These are phyloP conservation scores for Trichosanthes cucumerina DNA, from an alignment of 306 rosid species.

Conservation along the genomic window DNA sequence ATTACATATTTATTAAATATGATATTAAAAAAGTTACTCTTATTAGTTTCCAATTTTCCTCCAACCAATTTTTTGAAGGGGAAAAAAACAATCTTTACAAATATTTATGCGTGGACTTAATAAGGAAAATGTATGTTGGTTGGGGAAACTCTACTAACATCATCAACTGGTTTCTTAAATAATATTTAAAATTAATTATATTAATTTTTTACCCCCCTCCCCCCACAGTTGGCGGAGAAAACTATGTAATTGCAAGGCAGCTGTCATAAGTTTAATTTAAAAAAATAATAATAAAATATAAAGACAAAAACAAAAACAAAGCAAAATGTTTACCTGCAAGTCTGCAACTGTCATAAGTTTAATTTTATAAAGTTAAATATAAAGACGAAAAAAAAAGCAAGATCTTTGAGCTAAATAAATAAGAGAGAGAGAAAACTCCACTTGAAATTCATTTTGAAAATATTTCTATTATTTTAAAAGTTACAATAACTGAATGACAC, in stretches of 20 bases:
- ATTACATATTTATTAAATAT: not conserved
- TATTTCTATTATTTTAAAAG: no score
- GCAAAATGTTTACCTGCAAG: constrained; percentile 11
- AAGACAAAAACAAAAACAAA: constrained; percentile 13
- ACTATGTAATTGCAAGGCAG: constrained; percentile 31
- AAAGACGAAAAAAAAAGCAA: no score
- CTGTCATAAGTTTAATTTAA: constrained; percentile 20
- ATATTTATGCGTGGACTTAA: not conserved
- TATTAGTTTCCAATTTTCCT: not conserved
- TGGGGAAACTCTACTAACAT: not conserved
- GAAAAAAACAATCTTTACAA: not conserved
- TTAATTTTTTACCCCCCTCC: constrained; percentile 8
- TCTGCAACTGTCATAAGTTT: no score
- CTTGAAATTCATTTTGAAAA: no score
- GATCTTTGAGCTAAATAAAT: no score
- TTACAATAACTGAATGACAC: no score
- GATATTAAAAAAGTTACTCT: not conserved
- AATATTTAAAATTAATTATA: not conserved
- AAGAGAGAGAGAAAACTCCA: no score
- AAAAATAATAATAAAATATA: not conserved
- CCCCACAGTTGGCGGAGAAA: constrained; percentile 29
- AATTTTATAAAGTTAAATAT: no score
- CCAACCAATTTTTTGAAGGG: not conserved
- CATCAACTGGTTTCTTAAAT: not conserved
- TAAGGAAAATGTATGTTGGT: not conserved